These are phyloP conservation scores for Sonneratia caseolaris DNA, from an alignment of 345 rosid species.

Conservation along the genomic window DNA sequence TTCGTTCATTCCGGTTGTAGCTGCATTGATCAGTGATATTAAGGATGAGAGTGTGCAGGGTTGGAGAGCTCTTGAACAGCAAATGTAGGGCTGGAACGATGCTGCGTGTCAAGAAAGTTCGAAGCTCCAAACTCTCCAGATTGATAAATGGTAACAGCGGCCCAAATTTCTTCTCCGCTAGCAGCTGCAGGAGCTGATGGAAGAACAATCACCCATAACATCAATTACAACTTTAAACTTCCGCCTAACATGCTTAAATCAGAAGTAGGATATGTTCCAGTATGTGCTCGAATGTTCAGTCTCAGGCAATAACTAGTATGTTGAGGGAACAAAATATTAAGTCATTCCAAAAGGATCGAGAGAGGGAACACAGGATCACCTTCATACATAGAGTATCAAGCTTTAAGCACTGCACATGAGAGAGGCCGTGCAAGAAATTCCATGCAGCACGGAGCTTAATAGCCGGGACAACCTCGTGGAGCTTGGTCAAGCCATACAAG, in stretches of 20 bases:
- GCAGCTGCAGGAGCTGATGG: conserved; percentile 30
- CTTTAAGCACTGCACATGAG: conserved; percentile 30
- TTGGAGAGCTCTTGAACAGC: conserved; percentile 51
- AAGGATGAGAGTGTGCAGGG: conserved; percentile 43
- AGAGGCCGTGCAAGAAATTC: conserved; percentile 41
- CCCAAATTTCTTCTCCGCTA: conserved; percentile 34
- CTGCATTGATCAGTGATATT: conserved; percentile 43
- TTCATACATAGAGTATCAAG: conserved; percentile 53
- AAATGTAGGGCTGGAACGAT: conserved; percentile 44
- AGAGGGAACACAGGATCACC: conserved; percentile 26
- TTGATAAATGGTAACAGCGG: conserved; percentile 39
- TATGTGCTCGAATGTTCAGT: too few species aligned
- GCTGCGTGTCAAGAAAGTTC: conserved; percentile 38
- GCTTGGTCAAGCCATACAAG: conserved; percentile 28
- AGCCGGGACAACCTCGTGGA: conserved; percentile 21
- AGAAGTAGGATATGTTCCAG: neutral
- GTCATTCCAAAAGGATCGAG: neutral
- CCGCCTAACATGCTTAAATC: neutral
- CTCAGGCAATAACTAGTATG: too few species aligned
- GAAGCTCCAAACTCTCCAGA: conserved; percentile 47
- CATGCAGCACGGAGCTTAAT: conserved; percentile 30
- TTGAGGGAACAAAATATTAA: neutral
- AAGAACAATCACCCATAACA: neutral
- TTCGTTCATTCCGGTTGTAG: conserved; percentile 50
- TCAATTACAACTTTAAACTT: neutral